Conservation (phyloP, 202 grass and related monocot genomes). For the Cymbopogon flexuosus region DNA sequence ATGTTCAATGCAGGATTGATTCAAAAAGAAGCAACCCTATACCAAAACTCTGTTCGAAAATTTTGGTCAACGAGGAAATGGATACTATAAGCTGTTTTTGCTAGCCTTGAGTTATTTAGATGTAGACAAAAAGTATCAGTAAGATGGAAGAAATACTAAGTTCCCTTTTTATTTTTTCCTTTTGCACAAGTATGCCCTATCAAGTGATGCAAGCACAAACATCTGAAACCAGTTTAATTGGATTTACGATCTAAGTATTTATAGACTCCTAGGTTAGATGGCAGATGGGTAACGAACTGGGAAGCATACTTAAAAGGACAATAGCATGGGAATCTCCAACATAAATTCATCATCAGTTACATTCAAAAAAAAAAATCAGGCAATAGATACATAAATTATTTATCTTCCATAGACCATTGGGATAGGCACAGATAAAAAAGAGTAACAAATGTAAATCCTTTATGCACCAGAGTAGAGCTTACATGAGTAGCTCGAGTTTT, state of each 20-base stretch:
- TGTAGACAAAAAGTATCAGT: not conserved
- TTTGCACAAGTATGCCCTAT: not conserved
- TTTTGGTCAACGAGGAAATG: not conserved
- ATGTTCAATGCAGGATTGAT: slow-evolving; percentile 2
- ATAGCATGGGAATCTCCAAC: not conserved
- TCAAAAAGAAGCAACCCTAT: not conserved
- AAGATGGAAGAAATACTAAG: not conserved
- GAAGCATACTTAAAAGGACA: not conserved
- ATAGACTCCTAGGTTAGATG: not conserved
- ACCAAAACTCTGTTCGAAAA: not conserved
- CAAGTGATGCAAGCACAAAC: not conserved
- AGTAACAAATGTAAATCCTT: slow-evolving; percentile 3
- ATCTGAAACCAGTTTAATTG: not conserved
- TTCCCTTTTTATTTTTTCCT: not conserved
- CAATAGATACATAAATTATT: not conserved
- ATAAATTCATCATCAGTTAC: not conserved
- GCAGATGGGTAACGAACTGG: not conserved
- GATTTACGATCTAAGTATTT: not conserved
- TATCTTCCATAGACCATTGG: not conserved
- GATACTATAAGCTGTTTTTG: not conserved
- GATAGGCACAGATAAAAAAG: not conserved
- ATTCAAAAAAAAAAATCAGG: too few species aligned
- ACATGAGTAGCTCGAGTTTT: not conserved
- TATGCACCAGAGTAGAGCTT: slow-evolving; percentile 17
- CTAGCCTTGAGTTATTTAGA: not conserved